Conservation (phyloP, 1,139 yeast species). For the Hyphopichia khmerensis region DNA sequence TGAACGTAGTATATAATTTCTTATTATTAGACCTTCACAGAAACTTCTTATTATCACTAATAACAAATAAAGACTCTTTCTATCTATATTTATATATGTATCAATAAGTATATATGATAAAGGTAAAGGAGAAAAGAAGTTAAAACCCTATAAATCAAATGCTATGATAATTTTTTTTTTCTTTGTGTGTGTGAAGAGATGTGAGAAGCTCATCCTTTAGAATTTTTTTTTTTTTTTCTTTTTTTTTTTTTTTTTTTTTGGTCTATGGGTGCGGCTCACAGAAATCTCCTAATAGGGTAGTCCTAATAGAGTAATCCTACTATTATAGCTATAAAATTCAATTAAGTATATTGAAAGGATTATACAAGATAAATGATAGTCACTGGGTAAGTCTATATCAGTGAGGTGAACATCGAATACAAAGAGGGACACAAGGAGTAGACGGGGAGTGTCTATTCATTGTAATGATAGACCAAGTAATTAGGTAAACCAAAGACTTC, state of each 20-base stretch:
- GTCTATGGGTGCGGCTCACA: background rate
- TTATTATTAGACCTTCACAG: background rate
- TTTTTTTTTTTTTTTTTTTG: background rate
- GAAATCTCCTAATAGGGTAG: too few species aligned
- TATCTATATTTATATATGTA: background rate
- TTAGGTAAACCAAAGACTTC: conserved; percentile 91
- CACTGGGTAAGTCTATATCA: too few species aligned
- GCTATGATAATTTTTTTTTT: conserved; percentile 2
- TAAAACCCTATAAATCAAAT: background rate
- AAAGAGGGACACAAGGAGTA: too few species aligned
- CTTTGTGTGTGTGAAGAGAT: conserved; percentile 3
- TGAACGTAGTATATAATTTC: too few species aligned
- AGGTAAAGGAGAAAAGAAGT: background rate
- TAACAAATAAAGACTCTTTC: too few species aligned
- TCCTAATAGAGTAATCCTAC: background rate
- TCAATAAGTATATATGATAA: background rate
- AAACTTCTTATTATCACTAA: background rate
- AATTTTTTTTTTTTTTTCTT: conserved; percentile 5
- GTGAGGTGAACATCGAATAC: too few species aligned
- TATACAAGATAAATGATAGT: too few species aligned
- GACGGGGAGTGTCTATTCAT: too few species aligned
- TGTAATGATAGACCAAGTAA: conserved; percentile 84
- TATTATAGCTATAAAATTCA: too few species aligned
- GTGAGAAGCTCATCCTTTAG: conserved; percentile 8
- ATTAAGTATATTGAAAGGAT: too few species aligned